phyloP scores from a whole-genome alignment of 2,329 filamentous ascomycete genomes.

The Grosmannia huntii region DNA sequence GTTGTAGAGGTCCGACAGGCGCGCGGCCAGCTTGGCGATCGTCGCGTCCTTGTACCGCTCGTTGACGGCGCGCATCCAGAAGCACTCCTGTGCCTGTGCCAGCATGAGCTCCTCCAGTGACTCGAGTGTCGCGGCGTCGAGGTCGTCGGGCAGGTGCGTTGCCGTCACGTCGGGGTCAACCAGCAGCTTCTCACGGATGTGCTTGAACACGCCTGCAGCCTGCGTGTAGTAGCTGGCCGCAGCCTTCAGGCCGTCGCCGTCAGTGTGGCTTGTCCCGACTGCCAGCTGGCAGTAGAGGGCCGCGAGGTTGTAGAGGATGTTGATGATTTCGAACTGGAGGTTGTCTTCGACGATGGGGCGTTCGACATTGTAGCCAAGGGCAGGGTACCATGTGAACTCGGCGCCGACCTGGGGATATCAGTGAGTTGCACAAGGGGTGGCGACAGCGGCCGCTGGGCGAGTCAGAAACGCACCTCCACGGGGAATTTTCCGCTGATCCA shows the following conservation, averaged over 20 bases:
- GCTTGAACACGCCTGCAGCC: constrained; percentile 68
- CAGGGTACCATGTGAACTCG: constrained; percentile 93
- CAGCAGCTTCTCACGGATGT: constrained; percentile 64
- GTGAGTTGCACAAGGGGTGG: neutral
- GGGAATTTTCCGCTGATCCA: constrained; percentile 95
- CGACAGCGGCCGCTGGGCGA: neutral
- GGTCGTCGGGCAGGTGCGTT: constrained; percentile 76
- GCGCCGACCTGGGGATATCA: constrained; percentile 57
- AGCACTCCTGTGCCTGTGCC: constrained; percentile 92
- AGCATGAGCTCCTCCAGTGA: constrained; percentile 73
- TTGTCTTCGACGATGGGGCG: constrained; percentile 55
- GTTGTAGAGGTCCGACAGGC: constrained; percentile 84
- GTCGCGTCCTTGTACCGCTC: constrained; percentile 85
- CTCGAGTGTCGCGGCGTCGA: constrained; percentile 80
- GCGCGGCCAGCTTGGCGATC: constrained; percentile 78
- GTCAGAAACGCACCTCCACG: constrained; percentile 51
- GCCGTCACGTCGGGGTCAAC: constrained; percentile 61
- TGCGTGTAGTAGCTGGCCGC: constrained; percentile 85
- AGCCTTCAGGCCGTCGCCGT: constrained; percentile 67
- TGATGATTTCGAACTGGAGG: constrained; percentile 74
- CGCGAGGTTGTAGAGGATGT: constrained; percentile 85
- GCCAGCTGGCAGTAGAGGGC: constrained; percentile 90
- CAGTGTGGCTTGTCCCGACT: constrained; percentile 60
- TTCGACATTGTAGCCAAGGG: constrained; percentile 78
- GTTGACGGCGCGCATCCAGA: constrained; percentile 95